Conservation (phyloP, 129 eudicot species). For the Ambrosia artemisiifolia region DNA sequence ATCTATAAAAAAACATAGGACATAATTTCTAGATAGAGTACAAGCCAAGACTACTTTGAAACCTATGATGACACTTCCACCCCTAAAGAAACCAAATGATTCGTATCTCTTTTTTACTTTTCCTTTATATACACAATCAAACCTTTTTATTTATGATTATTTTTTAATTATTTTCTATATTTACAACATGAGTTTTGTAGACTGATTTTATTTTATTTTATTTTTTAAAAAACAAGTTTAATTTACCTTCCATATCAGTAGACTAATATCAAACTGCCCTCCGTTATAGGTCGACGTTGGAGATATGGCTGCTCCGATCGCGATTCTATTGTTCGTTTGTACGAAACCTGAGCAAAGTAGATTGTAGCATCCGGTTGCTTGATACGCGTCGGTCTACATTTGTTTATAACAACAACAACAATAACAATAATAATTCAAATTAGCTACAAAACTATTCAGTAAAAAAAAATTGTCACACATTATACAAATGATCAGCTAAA, state of each 20-base stretch:
- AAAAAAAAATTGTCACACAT: not conserved
- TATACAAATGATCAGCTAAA: not conserved
- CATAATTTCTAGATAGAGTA: slow-evolving; percentile 27
- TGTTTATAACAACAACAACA: not conserved
- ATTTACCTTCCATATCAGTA: slow-evolving; percentile 89
- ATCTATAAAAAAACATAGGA: not conserved
- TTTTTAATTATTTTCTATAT: too few relatives aligned
- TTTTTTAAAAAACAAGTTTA: not conserved
- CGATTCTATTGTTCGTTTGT: slow-evolving; percentile 70
- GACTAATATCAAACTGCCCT: slow-evolving; percentile 80
- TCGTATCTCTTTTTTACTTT: slow-evolving; percentile 16
- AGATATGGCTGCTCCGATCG: slow-evolving; percentile 94
- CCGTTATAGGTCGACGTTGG: slow-evolving; percentile 77
- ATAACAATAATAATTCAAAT: not conserved
- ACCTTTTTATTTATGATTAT: not conserved
- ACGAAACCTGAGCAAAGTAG: slow-evolving; percentile 93
- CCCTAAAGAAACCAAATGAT: slow-evolving; percentile 34
- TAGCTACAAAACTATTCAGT: not conserved
- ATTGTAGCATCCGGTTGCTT: slow-evolving; percentile 92
- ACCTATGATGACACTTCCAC: slow-evolving; percentile 32
- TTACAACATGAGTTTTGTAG: too few relatives aligned
- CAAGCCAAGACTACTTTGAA: slow-evolving; percentile 36
- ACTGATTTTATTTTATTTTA: too few relatives aligned
- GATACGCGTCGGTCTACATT: slow-evolving; percentile 87
- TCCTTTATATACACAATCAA: slow-evolving; percentile 11